Conservation (phyloP, 1,284 basidiomycete species). For the Naganishia sp. region DNA sequence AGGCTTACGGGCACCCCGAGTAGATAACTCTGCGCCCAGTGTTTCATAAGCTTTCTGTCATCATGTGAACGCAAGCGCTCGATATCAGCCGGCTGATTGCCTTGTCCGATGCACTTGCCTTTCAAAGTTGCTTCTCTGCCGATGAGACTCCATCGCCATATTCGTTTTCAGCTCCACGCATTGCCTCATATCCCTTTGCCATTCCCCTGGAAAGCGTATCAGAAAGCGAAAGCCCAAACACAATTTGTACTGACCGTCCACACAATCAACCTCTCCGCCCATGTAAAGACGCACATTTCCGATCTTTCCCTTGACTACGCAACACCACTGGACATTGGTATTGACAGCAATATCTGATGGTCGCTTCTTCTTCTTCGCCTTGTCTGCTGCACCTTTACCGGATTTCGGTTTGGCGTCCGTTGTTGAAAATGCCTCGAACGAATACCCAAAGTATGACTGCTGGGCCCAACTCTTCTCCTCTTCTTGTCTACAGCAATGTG, state of each 20-base stretch:
- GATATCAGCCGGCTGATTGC: not conserved
- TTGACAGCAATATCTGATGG: slow-evolving; percentile 85
- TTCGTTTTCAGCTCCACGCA: slow-evolving; percentile 95
- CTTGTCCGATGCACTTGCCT: slow-evolving; percentile 55
- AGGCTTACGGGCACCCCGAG: slow-evolving; percentile 80
- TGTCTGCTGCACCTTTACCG: slow-evolving; percentile 40
- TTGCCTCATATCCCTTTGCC: slow-evolving; percentile 37
- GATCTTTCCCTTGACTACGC: slow-evolving; percentile 84
- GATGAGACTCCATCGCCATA: slow-evolving; percentile 66
- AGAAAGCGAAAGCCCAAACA: not conserved
- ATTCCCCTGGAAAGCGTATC: slow-evolving; percentile 16
- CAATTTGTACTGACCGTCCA: slow-evolving; percentile 62
- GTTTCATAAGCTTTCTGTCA: slow-evolving; percentile 80
- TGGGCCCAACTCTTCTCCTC: slow-evolving; percentile 23
- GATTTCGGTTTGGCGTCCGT: not conserved
- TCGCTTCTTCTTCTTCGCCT: slow-evolving; percentile 48
- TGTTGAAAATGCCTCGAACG: slow-evolving; percentile 51
- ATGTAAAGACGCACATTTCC: slow-evolving; percentile 77
- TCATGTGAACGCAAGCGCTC: not conserved
- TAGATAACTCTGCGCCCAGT: slow-evolving; percentile 93
- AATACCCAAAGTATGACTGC: slow-evolving; percentile 51
- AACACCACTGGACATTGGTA: slow-evolving; percentile 95
- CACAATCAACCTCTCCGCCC: slow-evolving; percentile 94
- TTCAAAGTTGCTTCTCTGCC: slow-evolving; percentile 77
- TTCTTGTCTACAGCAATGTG: not conserved